A percentile compares a stretch with the other conserved stretches of the same genome.
These are phyloP conservation scores for Wickerhamomyces tratensis DNA, from an alignment of 805 yeast species.

Conservation along the genomic window DNA sequence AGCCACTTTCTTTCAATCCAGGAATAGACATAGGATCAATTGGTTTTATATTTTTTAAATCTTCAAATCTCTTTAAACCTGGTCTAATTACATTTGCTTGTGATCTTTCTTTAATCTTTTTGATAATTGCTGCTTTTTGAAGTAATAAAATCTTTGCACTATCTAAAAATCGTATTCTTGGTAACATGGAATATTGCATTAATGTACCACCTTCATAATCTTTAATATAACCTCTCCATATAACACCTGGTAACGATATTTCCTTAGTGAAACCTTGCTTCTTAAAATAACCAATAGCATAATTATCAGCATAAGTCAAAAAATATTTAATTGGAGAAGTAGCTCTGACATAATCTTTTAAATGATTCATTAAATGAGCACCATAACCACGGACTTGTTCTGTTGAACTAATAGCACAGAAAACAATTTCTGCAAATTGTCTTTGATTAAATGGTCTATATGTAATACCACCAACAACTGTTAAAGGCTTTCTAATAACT, in stretches of 20 bases:
- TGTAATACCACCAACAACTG: slow-evolving; percentile 97
- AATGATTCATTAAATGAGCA: slow-evolving; percentile 96
- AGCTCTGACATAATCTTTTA: slow-evolving; percentile 88
- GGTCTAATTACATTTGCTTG: slow-evolving; percentile 73
- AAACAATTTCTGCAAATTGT: slow-evolving; percentile 95
- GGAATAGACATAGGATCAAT: slow-evolving; percentile 84
- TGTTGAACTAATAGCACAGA: slow-evolving; percentile 94
- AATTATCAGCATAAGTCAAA: slow-evolving; percentile 94
- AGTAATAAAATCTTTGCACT: slow-evolving; percentile 74
- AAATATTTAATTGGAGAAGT: slow-evolving; percentile 82
- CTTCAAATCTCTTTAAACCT: slow-evolving; percentile 67
- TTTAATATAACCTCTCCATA: slow-evolving; percentile 98
- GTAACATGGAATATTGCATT: slow-evolving; percentile 95
- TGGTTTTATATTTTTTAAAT: slow-evolving; percentile 32
- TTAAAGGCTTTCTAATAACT: slow-evolving; percentile 83
- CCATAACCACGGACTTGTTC: slow-evolving; percentile 99
- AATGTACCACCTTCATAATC: slow-evolving; percentile 98
- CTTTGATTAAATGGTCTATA: slow-evolving; percentile 87
- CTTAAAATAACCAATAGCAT: slow-evolving; percentile 97
- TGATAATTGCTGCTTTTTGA: slow-evolving; percentile 86
- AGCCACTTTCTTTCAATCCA: slow-evolving; percentile 87
- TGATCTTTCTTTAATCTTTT: slow-evolving; percentile 72
- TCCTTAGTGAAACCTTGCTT: slow-evolving; percentile 98
- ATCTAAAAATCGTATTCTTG: slow-evolving; percentile 80
- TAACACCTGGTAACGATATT: slow-evolving; percentile 69